These are phyloP conservation scores for Imleria badia DNA, from an alignment of 768 basidiomycete species.

Conservation along the genomic window DNA sequence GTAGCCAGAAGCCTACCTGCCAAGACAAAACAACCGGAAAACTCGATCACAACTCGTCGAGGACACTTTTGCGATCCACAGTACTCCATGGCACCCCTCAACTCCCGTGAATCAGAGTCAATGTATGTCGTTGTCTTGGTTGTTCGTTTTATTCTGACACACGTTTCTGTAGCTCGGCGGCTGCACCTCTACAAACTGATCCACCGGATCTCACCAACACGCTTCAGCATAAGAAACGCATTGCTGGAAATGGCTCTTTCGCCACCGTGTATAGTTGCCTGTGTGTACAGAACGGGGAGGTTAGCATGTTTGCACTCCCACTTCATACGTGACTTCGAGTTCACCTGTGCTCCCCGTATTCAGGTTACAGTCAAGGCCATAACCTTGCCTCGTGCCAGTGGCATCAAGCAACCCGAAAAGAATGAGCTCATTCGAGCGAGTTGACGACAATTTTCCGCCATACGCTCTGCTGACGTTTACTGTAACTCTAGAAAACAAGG, in stretches of 20 bases:
- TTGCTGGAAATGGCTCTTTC: neutral
- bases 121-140: no score
- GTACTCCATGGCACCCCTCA: no score
- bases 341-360: no score
- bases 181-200: neutral
- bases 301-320: neutral
- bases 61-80: no score
- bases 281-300: neutral
- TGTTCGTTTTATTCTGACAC: no score
- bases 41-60: no score
- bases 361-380: neutral
- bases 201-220: neutral
- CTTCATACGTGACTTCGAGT: neutral
- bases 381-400: neutral
- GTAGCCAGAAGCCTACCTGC: no score
- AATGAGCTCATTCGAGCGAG: neutral
- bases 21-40: no score
- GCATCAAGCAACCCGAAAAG: neutral
- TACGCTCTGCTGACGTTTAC: neutral
- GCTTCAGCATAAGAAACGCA: neutral
- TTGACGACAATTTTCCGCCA: neutral
- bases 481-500: neutral
- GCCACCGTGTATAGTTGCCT: neutral
- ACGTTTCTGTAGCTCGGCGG: no score
- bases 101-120: no score